These are phyloP conservation scores for Yamadazyma taylorii DNA, from an alignment of 1,139 yeast species.

Conservation along the genomic window DNA sequence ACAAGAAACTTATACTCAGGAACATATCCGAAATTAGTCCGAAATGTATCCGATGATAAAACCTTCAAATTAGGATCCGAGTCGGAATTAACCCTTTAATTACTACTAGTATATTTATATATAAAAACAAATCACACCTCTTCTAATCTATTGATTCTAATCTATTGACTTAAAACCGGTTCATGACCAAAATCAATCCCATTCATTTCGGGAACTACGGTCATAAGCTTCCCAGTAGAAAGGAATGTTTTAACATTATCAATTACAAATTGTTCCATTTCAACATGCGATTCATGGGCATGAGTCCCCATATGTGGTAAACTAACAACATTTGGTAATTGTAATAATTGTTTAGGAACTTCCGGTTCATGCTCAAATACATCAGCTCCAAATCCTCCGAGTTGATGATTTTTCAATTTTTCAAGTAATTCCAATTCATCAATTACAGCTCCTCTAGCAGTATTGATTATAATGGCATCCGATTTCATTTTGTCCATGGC, in stretches of 20 bases:
- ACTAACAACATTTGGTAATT: conserved; percentile 58
- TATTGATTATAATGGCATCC: conserved; percentile 64
- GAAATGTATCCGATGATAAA: no score
- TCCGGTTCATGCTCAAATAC: conserved; percentile 85
- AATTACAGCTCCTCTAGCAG: conserved; percentile 75
- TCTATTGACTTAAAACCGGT: conserved; percentile 8
- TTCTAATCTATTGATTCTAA: no score
- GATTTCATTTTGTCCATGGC: conserved; percentile 59
- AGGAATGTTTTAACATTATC: conserved; percentile 45
- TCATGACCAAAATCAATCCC: conserved; percentile 15
- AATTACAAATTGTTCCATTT: conserved; percentile 58
- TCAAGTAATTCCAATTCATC: conserved; percentile 64
- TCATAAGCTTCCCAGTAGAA: conserved; percentile 58
- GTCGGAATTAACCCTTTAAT: no score
- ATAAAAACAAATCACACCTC: no score
- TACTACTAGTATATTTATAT: no score
- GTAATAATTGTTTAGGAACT: conserved; percentile 56
- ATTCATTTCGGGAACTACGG: conserved; percentile 68
- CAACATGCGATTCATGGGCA: conserved; percentile 55
- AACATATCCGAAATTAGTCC: no score
- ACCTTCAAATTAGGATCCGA: no score
- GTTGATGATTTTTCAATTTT: conserved; percentile 66
- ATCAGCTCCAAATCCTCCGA: conserved; percentile 76
- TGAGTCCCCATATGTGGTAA: conserved; percentile 87
- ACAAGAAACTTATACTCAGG: no score